These are phyloP conservation scores for Suaeda aralocaspica DNA, from an alignment of 148 eudicot genomes.

Conservation along the genomic window DNA sequence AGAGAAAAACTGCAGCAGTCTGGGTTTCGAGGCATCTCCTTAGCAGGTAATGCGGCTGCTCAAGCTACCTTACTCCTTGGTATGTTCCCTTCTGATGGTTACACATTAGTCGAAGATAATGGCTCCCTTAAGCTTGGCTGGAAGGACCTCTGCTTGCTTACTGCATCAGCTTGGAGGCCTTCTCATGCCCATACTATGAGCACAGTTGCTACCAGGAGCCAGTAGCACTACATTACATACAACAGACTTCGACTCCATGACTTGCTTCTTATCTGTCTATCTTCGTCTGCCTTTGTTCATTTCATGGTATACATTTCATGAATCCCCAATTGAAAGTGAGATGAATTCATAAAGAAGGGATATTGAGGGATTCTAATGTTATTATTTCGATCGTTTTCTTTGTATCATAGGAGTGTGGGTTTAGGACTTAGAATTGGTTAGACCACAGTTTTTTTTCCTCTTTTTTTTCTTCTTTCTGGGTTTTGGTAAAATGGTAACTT, in stretches of 20 bases:
- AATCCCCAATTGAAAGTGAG: background rate
- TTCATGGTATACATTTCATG: background rate
- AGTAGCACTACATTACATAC: background rate
- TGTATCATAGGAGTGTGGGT: conserved; percentile 3
- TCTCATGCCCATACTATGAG: conserved; percentile 34
- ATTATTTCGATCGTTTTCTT: background rate
- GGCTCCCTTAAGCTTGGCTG: conserved; percentile 95
- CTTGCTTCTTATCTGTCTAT: background rate
- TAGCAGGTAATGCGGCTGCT: conserved; percentile 90
- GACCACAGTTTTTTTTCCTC: background rate
- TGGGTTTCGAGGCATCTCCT: conserved; percentile 72
- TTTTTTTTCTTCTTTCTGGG: background rate
- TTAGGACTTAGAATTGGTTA: background rate
- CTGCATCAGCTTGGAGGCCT: conserved; percentile 97
- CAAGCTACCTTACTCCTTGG: conserved; percentile 90
- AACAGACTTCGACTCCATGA: background rate
- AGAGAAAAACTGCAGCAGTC: conserved; percentile 78
- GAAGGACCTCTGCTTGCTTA: conserved; percentile 91
- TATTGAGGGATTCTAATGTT: background rate
- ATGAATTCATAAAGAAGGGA: background rate
- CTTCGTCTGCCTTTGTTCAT: background rate
- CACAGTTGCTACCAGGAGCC: conserved; percentile 32
- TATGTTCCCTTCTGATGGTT: conserved; percentile 94
- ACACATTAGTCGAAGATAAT: conserved; percentile 86
- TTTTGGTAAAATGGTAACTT: background rate